Evolutionary conservation across 2,329 filamentous ascomycete species (phyloP).

Genomic region (Pseudocercospora vitis): DNA sequence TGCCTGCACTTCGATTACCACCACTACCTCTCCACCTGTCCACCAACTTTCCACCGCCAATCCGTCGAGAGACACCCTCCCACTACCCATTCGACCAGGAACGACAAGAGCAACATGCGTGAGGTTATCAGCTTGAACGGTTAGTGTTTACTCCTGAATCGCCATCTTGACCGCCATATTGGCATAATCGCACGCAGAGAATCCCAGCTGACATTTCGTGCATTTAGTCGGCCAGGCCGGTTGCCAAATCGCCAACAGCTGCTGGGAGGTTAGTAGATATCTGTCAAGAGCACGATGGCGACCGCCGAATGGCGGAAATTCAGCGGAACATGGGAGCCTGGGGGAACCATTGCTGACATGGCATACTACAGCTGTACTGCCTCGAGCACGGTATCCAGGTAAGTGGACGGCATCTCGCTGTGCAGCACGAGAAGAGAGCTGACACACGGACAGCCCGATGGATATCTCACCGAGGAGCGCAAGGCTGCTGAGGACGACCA

Average conservation of each 20-base stretch:
- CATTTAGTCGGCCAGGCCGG: constrained; percentile 94
- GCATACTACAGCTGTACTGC: constrained; percentile 80
- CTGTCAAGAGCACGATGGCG: constrained; percentile 22
- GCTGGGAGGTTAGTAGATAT: constrained; percentile 88
- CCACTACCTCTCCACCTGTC: constrained; percentile 11
- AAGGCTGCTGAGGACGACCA: constrained; percentile 91
- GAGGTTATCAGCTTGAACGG: constrained; percentile 99
- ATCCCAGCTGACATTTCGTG: constrained; percentile 53
- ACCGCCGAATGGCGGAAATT: constrained; percentile 13
- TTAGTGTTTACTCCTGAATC: constrained; percentile 53
- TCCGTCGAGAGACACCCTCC: constrained; percentile 26
- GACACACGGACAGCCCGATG: constrained; percentile 73
- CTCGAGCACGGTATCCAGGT: constrained; percentile 99
- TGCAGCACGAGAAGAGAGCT: constrained; percentile 16
- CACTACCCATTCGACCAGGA: constrained; percentile 13
- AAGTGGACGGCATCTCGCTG: constrained; percentile 44
- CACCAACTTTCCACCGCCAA: constrained; percentile 18
- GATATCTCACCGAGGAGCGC: constrained; percentile 96
- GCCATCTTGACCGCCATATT: constrained; percentile 45
- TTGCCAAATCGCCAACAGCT: constrained; percentile 99
- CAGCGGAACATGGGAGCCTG: constrained; percentile 36
- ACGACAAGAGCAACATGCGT: constrained; percentile 73
- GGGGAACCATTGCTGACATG: constrained; percentile 35
- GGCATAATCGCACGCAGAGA: constrained; percentile 17
- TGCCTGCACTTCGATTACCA: constrained; percentile 13